phyloP scores from a whole-genome alignment of 75 land plant genomes.

The Sequoiadendron giganteum region DNA sequence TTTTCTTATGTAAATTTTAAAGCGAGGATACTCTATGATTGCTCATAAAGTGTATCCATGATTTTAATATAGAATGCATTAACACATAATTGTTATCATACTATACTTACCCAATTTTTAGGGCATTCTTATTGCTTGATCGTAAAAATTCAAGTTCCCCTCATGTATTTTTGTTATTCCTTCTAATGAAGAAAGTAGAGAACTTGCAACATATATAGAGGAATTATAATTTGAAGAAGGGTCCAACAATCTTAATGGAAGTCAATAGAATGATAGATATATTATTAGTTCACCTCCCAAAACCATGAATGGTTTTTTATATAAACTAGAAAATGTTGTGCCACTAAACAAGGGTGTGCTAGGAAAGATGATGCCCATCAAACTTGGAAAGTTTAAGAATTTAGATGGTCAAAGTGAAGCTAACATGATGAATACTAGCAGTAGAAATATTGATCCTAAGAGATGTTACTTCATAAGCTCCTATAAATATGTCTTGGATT shows the following conservation, averaged over 20 bases:
- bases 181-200: constrained; percentile 41
- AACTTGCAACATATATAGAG: constrained; percentile 13
- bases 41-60: constrained; percentile 63
- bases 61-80: constrained; percentile 63
- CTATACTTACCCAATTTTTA: constrained; percentile 60
- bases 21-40: constrained; percentile 46
- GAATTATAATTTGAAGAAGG: neutral
- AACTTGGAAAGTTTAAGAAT: too few relatives aligned
- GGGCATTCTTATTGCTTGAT: constrained; percentile 49
- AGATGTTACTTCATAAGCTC: constrained; percentile 65
- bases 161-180: constrained; percentile 50
- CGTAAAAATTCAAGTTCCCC: constrained; percentile 16
- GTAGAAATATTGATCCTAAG: constrained; percentile 25
- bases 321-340: constrained; percentile 32
- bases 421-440: neutral
- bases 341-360: constrained; percentile 25
- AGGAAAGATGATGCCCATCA: constrained; percentile 47
- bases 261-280: neutral
- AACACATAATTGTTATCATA: constrained; percentile 68
- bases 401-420: constrained; percentile 6
- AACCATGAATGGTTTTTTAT: neutral
- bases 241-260: constrained; percentile 11
- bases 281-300: neutral
- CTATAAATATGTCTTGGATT: too few relatives aligned
- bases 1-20: constrained; percentile 52